phyloP scores from a whole-genome alignment of 169 alveolate genomes.

The Eimeria maxima region DNA sequence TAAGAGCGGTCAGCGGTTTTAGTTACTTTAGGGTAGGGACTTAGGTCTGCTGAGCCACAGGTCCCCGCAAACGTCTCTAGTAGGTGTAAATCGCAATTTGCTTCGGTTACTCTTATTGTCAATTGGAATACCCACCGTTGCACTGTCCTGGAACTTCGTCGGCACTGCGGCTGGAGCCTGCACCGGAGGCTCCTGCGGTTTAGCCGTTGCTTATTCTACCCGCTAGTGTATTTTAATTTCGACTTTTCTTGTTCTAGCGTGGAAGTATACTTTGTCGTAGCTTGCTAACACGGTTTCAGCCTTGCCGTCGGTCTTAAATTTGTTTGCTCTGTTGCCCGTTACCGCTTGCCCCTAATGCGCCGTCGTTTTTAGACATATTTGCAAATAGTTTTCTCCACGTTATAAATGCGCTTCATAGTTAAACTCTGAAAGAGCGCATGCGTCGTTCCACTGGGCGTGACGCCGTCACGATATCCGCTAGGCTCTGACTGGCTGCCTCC shows the following conservation, averaged over 20 bases:
- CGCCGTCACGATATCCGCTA: slow-evolving; percentile 18
- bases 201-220: background rate
- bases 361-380: background rate
- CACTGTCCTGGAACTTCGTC: background rate
- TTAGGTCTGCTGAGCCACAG: too few relatives aligned
- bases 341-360: background rate
- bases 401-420: background rate
- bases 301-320: background rate
- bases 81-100: too few relatives aligned
- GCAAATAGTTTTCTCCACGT: background rate
- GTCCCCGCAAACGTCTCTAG: too few relatives aligned
- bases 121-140: background rate
- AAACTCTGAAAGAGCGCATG: background rate
- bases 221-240: background rate
- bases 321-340: background rate
- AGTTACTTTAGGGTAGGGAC: too few relatives aligned
- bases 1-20: too few relatives aligned
- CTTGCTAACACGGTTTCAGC: background rate
- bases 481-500: slow-evolving; percentile 34
- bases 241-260: background rate
- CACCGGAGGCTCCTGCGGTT: background rate
- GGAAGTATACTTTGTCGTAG: background rate
- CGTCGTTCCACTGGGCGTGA: background rate
- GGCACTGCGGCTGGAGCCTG: background rate
- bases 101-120: too few relatives aligned